A percentile compares a stretch with the other conserved stretches of the same genome.
Conservation (phyloP, 768 basidiomycete species). For the Sarcomyxa edulis region DNA sequence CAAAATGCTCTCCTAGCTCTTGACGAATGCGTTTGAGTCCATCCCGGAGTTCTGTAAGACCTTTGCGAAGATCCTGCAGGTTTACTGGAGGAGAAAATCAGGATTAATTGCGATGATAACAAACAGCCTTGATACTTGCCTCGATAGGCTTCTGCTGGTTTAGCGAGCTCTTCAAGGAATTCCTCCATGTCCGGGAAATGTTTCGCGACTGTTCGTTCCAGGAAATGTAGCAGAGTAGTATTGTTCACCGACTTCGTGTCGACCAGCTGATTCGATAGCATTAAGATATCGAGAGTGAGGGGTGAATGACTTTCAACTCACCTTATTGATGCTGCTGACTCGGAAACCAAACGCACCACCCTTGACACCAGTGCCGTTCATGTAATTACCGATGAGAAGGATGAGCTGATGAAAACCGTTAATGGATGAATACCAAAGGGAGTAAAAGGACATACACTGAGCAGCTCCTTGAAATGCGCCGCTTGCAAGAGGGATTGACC, state of each 20-base stretch:
- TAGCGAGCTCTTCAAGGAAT: conserved; percentile 85
- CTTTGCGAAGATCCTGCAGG: conserved; percentile 79
- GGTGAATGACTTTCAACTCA: conserved; percentile 18
- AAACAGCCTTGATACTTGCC: conserved; percentile 38
- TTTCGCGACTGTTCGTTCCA: conserved; percentile 82
- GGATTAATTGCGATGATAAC: conserved; percentile 6
- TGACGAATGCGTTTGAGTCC: conserved; percentile 76
- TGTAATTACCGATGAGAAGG: conserved; percentile 93
- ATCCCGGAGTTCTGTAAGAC: conserved; percentile 63
- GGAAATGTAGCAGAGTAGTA: conserved; percentile 90
- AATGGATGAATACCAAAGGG: not conserved
- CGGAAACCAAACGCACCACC: conserved; percentile 97
- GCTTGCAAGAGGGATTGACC: conserved; percentile 76
- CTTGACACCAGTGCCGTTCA: conserved; percentile 95
- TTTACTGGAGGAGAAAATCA: conserved; percentile 62
- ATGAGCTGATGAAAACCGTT: conserved; percentile 51
- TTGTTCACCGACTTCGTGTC: conserved; percentile 97
- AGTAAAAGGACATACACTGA: conserved; percentile 53
- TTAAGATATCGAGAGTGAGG: not conserved
- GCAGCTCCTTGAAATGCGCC: conserved; percentile 83
- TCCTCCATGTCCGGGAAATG: conserved; percentile 85
- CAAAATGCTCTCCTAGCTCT: conserved; percentile 77
- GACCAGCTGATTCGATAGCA: conserved; percentile 56
- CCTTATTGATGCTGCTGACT: conserved; percentile 97
- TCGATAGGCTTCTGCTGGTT: conserved; percentile 90